Base-by-base conservation (phyloP, 2,329 filamentous ascomycete genomes). In the Fusarium cyanostomum region DNA sequence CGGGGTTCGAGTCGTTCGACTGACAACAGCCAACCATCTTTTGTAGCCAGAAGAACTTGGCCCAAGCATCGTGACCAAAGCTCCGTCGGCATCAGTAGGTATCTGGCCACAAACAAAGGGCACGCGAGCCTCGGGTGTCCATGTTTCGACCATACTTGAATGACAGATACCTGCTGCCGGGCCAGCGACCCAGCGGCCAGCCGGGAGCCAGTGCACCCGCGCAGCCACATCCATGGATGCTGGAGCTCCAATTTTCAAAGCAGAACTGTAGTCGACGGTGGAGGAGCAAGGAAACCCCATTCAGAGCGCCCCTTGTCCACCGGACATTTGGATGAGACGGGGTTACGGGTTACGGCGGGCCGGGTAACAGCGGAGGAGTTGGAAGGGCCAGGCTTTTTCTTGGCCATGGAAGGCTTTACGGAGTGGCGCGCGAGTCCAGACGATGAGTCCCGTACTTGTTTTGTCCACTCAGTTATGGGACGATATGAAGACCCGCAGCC, bases 221-320 rank as follows among this genome's bases (percentile, higher is more conserved):
- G 24, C 44, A n/a, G 18, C 46, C 44, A 50, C 27, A 15, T n/a
- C n/a, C n/a, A n/a, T n/a, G n/a, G n/a, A 50, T 41, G 46, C 27
- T 50, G 24, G 46, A 39, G n/a, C n/a, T n/a, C n/a, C n/a, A n/a
- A n/a, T n/a, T n/a, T n/a, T n/a, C n/a, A n/a, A n/a, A n/a, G n/a
- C n/a, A n/a, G n/a, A n/a, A n/a, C n/a, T n/a, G n/a, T 58, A 62
- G 62, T 59, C 45, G 62, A 50, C 56, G 62, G 62, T 65, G 62
- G 62, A 62, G 54, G 59, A 60, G 39, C 54, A 56, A 43, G 62
- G 61, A 48, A 34, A 21, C 39, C 38, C 57, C 45, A 48, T 52
- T 57, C 61, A 64, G 57, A 70, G 34, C 52, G 39, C 44, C 63
- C 65, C 67, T 56, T 67, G 63, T 46, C 51, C 60, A 69, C 62